Evolutionary conservation across 345 rosid genomes (phyloP), one percentile per base, ranked within the genome.

Genomic region (Microcos paniculata): DNA sequence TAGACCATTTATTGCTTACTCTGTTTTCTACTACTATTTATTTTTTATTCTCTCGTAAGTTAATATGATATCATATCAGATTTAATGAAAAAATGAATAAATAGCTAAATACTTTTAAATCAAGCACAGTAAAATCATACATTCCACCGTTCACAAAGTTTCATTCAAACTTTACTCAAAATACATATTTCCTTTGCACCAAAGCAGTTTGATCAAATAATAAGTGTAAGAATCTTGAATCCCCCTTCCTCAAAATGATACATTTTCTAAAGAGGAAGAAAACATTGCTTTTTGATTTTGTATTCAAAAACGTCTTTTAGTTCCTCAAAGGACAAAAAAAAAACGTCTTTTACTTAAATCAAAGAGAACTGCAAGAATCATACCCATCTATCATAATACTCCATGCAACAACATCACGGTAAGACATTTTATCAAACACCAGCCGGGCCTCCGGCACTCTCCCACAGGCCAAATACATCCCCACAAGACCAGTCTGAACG

Each of bases 331-430:
- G n/a, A n/a, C n/a, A n/a, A n/a, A n/a, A n/a, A n/a, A n/a, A 42
- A 35, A 62, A 0, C 45, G 35, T 33, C 3, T 62, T 62, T 62
- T 19, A 35, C 4, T n/a, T 15, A 1, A 40, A 64, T 23, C 8
- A 67, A 24, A 3, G 6, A 14, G 21, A 24, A 66, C 53, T 6
- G 45, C 0, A 14, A 66, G 31, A 78, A 2, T 4, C 78, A 61
- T 82, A 89, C 89, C 93, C 88, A 65, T 84, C 86, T 40, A 89
- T 85, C 81, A 92, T 84, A 73, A 80, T 80, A 75, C 85, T 87
- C 92, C 95, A 92, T 0, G 87, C 38, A 72, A 92, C 90, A 76
- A 89, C 64, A 33, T 88, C 94, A 66, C 86, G 74, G 0, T 81
- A 82, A 48, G 88, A 64, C 85, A 90, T 86, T 79, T 77, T 86